A percentile compares a stretch with the other conserved stretches of the same genome.
These are phyloP conservation scores for Isochrysis galbana DNA, from an alignment of 78 protist genomes.

Conservation along the genomic window DNA sequence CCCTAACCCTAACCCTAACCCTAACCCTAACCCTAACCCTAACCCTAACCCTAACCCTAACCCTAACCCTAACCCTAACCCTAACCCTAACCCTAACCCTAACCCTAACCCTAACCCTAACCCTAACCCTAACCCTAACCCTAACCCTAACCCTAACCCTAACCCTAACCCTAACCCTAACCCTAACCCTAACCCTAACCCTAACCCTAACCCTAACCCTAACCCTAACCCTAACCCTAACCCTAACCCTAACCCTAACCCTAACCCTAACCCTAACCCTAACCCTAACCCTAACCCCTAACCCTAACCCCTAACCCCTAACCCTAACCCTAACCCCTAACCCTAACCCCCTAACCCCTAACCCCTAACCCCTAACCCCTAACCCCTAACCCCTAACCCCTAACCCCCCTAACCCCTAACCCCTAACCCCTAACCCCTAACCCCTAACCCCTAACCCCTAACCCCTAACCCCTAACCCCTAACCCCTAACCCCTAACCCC, in stretches of 20 bases:
- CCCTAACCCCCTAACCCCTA: too few species aligned
- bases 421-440: too few species aligned
- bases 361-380: too few species aligned
- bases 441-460: too few species aligned
- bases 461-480: too few species aligned
- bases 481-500: too few species aligned
- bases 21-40: conserved; percentile 49
- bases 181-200: conserved; percentile 49
- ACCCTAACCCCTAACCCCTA: conserved; percentile 40
- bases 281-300: conserved; percentile 45
- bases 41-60: conserved; percentile 49
- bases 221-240: conserved; percentile 44
- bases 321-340: conserved; percentile 38
- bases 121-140: conserved; percentile 50
- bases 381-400: too few species aligned
- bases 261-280: conserved; percentile 45
- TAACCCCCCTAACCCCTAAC: too few species aligned
- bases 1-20: conserved; percentile 50
- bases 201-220: conserved; percentile 41
- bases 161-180: conserved; percentile 49
- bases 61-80: conserved; percentile 45
- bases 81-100: conserved; percentile 45
- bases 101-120: conserved; percentile 41
- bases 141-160: conserved; percentile 49
- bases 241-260: conserved; percentile 45